These are phyloP conservation scores for Zygosaccharomyces bisporus DNA, from an alignment of 805 yeast genomes.

Conservation along the genomic window DNA sequence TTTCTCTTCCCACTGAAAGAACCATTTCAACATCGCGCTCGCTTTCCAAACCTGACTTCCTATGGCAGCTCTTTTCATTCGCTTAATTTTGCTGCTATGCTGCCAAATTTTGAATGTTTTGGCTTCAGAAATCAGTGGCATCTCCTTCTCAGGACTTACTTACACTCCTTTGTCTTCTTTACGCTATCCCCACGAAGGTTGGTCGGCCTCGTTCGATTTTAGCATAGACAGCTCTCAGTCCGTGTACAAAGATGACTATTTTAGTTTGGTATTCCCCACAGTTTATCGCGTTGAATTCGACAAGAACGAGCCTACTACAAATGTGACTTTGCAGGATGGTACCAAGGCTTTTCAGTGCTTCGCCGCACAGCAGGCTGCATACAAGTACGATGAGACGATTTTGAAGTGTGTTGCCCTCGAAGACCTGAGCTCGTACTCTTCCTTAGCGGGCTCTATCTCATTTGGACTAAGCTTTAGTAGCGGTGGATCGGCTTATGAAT, in stretches of 20 bases:
- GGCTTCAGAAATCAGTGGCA: slow-evolving; percentile 15
- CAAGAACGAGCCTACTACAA: slow-evolving; percentile 19
- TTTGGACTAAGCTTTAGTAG: slow-evolving; percentile 33
- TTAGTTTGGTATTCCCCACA: slow-evolving; percentile 29
- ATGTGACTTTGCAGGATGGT: slow-evolving; percentile 26
- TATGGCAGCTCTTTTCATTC: slow-evolving; percentile 10
- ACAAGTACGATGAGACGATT: slow-evolving; percentile 28
- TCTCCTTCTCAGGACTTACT: slow-evolving; percentile 16
- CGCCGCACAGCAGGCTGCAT: slow-evolving; percentile 37
- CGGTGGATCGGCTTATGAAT: slow-evolving; percentile 35
- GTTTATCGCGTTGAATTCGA: slow-evolving; percentile 37
- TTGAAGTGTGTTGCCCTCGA: slow-evolving; percentile 31
- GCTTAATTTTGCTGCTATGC: slow-evolving; percentile 5
- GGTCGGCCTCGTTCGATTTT: slow-evolving; percentile 36
- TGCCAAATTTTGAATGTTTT: slow-evolving; percentile 2
- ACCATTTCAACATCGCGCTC: not conserved
- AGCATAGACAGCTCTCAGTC: slow-evolving; percentile 15
- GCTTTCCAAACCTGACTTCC: not conserved
- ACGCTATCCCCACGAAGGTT: slow-evolving; percentile 32
- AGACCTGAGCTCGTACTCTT: slow-evolving; percentile 18
- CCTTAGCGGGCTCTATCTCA: slow-evolving; percentile 31
- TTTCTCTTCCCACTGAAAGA: not conserved
- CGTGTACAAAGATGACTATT: slow-evolving; percentile 28
- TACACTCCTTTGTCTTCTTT: slow-evolving; percentile 16
- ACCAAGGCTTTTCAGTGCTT: slow-evolving; percentile 32